phyloP scores from a whole-genome alignment of 1,284 basidiomycete genomes.

The Ceratorhiza oryzae-sativae region DNA sequence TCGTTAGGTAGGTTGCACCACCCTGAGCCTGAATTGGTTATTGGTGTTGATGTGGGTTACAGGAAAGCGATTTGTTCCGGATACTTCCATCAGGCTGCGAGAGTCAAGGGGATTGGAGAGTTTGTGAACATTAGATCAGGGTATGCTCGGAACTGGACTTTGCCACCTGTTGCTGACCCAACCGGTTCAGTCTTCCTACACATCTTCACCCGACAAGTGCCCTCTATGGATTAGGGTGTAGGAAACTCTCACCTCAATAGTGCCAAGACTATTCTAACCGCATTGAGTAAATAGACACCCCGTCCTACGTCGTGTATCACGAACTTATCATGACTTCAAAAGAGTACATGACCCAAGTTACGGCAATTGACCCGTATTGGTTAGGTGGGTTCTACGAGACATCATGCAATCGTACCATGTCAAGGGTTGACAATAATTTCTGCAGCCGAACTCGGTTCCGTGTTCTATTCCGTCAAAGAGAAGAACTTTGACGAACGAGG shows the following conservation, averaged over 20 bases:
- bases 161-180: not conserved
- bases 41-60: conserved; percentile 30
- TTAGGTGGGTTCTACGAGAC: conserved; percentile 62
- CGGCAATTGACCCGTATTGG: conserved; percentile 95
- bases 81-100: conserved; percentile 98
- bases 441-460: conserved; percentile 83
- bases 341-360: conserved; percentile 97
- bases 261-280: conserved; percentile 42
- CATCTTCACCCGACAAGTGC: conserved; percentile 97
- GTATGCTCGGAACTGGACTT: conserved; percentile 48
- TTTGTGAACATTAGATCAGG: conserved; percentile 98
- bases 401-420: conserved; percentile 17
- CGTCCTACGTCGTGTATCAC: conserved; percentile 96
- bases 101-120: conserved; percentile 98
- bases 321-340: conserved; percentile 94
- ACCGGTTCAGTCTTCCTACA: conserved; percentile 63
- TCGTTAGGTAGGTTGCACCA: conserved; percentile 70
- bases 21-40: not conserved
- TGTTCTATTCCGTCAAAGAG: conserved; percentile 94
- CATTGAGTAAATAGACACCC: conserved; percentile 69
- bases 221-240: conserved; percentile 93
- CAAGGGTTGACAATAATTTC: conserved; percentile 20
- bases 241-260: conserved; percentile 50
- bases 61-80: conserved; percentile 98
- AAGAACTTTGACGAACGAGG: conserved; percentile 91